Base-by-base conservation (phyloP, 805 yeast genomes). In the Blastobotrys americana region DNA sequence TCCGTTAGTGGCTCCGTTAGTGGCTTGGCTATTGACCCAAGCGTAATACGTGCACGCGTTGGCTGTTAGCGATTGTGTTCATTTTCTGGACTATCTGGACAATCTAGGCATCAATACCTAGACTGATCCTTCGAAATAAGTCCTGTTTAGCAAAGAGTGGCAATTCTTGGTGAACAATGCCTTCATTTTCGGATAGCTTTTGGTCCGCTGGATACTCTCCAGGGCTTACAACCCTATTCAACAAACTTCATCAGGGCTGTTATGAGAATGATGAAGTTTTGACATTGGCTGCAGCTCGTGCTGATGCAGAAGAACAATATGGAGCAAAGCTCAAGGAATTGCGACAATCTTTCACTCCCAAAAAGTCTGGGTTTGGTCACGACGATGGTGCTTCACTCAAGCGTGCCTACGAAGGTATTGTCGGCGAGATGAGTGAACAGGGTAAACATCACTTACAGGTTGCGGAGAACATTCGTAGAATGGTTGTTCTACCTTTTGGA, bases 131-230 rank as follows among this genome's bases (percentile, higher is more conserved):
- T n/a, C n/a, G n/a, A n/a, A n/a, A n/a, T n/a, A n/a, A n/a, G n/a
- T n/a, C n/a, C n/a, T 13, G 8, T 25, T 13, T 8, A 25, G 10
- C 8, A 25, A 8, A 13, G 31, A 13, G 8, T 25, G 31, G 8
- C 31, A 8, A 8, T 25, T 25, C 13, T 25, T 13, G 8, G 8
- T 25, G 13, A 8, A 8, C 31, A 28, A 67, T 67, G 70, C 64
- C 76, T 5, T 76, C 85, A 17, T 82, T 84, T 65, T 78, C 85
- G 3, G 86, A 82, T 53, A 76, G 80, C 54, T 84, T 84, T 64
- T 84, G 94, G 94, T 71, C 87, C 5, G 69, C 68, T 22, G 89
- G 82, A 57, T 78, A 80, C 56, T 65, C 70, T 10, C 64, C 72
- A n/a, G 80, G 71, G 18, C 48, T 67, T 36, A 54, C 55, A n/a